Evolutionary conservation across 257 asterid species (phyloP).

Genomic region (Striga asiatica): DNA sequence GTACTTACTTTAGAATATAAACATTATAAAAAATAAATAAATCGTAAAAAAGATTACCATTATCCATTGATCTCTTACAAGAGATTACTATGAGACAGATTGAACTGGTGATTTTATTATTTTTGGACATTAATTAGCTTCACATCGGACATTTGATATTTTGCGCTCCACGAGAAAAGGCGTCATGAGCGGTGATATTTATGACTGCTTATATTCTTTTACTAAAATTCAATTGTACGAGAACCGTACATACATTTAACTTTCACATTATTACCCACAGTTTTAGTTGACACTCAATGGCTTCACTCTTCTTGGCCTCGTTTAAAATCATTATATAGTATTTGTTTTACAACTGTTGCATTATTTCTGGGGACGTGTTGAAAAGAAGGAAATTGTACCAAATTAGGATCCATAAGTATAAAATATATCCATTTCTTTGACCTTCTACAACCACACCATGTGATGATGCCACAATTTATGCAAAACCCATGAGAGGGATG

Average conservation of each 20-base stretch:
- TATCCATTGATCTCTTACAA: no score
- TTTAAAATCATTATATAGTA: no score
- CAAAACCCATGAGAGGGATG: constrained; percentile 18
- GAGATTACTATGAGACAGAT: no score
- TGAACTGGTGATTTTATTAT: no score
- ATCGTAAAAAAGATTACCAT: no score
- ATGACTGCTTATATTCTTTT: neutral
- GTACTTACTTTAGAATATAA: no score
- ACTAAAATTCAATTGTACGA: neutral
- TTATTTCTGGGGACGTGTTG: constrained; percentile 10
- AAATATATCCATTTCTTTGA: constrained; percentile 13
- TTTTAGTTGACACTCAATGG: constrained; percentile 1
- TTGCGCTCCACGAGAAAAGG: neutral
- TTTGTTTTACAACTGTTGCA: neutral
- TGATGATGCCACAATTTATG: constrained; percentile 20
- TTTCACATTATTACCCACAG: neutral
- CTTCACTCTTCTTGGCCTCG: no score
- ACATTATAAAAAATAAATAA: no score
- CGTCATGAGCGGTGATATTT: neutral
- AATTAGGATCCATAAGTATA: neutral
- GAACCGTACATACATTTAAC: neutral
- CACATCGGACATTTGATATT: neutral
- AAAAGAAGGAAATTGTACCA: constrained; percentile 1
- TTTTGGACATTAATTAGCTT: neutral
- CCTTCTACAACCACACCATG: constrained; percentile 18